Evolutionary conservation across 2,329 filamentous ascomycete genomes (phyloP).

Genomic region (Diplocarpon rosae): DNA sequence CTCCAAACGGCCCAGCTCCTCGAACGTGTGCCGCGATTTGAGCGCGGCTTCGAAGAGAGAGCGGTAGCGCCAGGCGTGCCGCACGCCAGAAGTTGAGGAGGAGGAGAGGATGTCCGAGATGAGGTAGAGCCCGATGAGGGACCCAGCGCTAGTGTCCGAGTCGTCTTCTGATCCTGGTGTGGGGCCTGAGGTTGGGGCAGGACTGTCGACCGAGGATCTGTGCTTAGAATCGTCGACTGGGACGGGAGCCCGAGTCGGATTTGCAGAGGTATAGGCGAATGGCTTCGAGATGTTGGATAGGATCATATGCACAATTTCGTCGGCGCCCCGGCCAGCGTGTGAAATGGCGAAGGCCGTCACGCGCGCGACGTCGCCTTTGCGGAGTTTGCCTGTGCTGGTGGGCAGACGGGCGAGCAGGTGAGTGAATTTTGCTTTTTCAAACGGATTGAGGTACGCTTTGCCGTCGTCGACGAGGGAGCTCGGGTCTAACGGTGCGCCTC

Average conservation of each 20-base stretch:
- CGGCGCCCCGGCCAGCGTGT: constrained; percentile 72
- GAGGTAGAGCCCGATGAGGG: constrained; percentile 72
- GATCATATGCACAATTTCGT: constrained; percentile 86
- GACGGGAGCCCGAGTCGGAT: constrained; percentile 31
- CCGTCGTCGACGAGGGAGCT: constrained; percentile 24
- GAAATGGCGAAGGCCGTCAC: constrained; percentile 82
- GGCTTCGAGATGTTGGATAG: constrained; percentile 72
- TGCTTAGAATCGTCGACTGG: too few species aligned
- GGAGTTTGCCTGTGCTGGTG: constrained; percentile 58
- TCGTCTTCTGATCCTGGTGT: constrained; percentile 28
- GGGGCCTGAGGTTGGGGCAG: neutral
- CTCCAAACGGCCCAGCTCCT: constrained; percentile 51
- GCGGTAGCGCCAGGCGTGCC: constrained; percentile 59
- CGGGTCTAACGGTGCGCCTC: constrained; percentile 31
- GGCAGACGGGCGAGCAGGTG: constrained; percentile 79
- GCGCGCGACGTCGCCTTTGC: constrained; percentile 76
- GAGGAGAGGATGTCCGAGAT: constrained; percentile 59
- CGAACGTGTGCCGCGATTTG: constrained; percentile 48
- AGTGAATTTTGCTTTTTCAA: constrained; percentile 74
- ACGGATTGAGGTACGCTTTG: constrained; percentile 58
- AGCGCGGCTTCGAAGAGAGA: constrained; percentile 52
- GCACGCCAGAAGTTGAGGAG: constrained; percentile 49
- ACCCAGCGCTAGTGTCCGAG: constrained; percentile 59
- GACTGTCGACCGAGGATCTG: neutral
- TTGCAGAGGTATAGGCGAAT: constrained; percentile 61